Evolutionary conservation across 768 basidiomycete species (phyloP), one percentile per base, ranked within the genome.

Genomic region (Coprinopsis strossmayeri): DNA sequence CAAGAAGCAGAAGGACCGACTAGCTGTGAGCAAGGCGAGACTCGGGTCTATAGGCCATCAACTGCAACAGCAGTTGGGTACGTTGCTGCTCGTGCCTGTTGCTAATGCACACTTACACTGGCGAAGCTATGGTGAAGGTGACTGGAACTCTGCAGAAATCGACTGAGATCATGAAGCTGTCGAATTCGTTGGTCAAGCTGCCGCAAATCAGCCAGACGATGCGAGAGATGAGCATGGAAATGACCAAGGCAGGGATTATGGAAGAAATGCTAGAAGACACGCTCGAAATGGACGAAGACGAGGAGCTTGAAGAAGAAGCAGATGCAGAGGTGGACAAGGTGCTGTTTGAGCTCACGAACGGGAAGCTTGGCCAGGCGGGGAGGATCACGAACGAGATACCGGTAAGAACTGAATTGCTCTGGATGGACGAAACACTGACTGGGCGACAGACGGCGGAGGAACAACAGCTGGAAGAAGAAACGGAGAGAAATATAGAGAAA

Each of bases 181-280:
- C 93, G n/a, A 98, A 95, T 68, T 70, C 85, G 23, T 76, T 98
- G 40, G 72, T 98, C 55, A 93, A 84, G 59, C 74, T 99, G 13
- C 96, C 96, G 15, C 92, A 98, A 64, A 81, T 98, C 41, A 87
- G 85, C 66, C 84, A 82, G 53, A 79, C 81, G 0, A 99, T 99
- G 96, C 80, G 92, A 28, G 88, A 96, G 60, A 94, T 99, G 92
- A 91, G 87, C 57, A 91, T 94, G 86, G 96, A 99, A 67, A 97
- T 98, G 96, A 98, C 90, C 53, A 98, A 98, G 80, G 95, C 93
- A 27, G 96, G 96, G 1, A 90, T 99, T 53, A 83, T 98, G 81
- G 90, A 92, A 57, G 96, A 99, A 64, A 98, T 98, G 96, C 69
- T 99, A 46, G 92, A 93, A 52, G 94, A 96, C 57, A 90, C 83